Percentiles rank a stretch among this genome's conserved stretches.
Evolutionary conservation across 2,329 filamentous ascomycete genomes (phyloP).

Genomic region (Elsinoe ampelina): DNA sequence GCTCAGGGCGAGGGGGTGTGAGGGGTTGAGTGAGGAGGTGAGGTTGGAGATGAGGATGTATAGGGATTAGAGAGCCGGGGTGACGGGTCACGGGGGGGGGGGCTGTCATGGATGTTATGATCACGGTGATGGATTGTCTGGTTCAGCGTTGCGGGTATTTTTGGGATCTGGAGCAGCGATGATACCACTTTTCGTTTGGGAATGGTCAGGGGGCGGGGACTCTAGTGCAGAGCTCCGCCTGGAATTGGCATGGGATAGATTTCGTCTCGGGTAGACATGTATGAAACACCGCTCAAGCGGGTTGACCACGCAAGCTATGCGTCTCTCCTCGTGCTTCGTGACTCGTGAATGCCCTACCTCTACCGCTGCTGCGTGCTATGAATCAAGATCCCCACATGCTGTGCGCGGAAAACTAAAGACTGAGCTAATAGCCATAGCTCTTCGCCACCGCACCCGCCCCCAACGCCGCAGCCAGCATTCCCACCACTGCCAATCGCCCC

Average conservation of each 20-base stretch:
- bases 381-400: too few species aligned
- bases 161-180: background rate
- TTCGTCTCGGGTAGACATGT: background rate
- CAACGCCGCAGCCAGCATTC: slow-evolving; percentile 24
- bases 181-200: slow-evolving; percentile 1
- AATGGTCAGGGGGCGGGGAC: background rate
- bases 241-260: background rate
- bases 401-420: too few species aligned
- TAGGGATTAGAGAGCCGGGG: background rate
- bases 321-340: background rate
- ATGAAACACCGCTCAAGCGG: background rate
- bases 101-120: background rate
- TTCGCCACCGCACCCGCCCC: slow-evolving; percentile 24
- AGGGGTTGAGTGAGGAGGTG: slow-evolving; percentile 8
- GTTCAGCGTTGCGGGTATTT: too few species aligned
- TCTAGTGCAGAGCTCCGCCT: slow-evolving; percentile 8
- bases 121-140: too few species aligned
- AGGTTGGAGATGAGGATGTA: slow-evolving; percentile 10
- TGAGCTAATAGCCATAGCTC: slow-evolving; percentile 6
- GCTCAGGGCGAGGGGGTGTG: background rate
- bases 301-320: background rate
- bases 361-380: too few species aligned
- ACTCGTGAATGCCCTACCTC: too few species aligned
- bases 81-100: too few species aligned
- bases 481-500: slow-evolving; percentile 33